Percentiles rank a stretch among this genome's conserved stretches.
These are phyloP conservation scores for Isabelozyma gotoi DNA, from an alignment of 805 yeast species.

Conservation along the genomic window DNA sequence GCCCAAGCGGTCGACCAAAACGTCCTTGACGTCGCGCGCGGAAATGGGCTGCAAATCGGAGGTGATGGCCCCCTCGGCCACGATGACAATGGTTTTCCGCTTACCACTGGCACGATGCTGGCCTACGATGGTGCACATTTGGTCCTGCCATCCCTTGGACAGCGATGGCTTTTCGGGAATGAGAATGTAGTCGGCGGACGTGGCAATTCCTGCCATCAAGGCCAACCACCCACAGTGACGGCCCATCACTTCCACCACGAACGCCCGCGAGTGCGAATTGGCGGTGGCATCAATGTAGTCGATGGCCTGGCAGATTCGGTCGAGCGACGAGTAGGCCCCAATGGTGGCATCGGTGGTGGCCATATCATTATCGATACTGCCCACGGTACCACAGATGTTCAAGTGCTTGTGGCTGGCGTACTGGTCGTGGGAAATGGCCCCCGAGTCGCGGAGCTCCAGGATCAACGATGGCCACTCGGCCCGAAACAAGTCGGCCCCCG, in stretches of 20 bases:
- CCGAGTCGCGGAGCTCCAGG: conserved; percentile 60
- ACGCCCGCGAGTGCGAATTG: conserved; percentile 93
- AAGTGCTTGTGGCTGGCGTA: conserved; percentile 64
- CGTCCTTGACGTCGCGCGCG: conserved; percentile 77
- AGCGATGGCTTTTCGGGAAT: conserved; percentile 93
- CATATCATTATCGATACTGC: conserved; percentile 98
- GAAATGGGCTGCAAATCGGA: conserved; percentile 77
- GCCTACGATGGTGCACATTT: conserved; percentile 69
- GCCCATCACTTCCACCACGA: conserved; percentile 98
- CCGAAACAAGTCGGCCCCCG: conserved; percentile 96
- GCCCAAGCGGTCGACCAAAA: conserved; percentile 71
- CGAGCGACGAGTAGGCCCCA: conserved; percentile 93
- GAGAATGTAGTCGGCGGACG: conserved; percentile 92
- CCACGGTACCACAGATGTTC: conserved; percentile 91
- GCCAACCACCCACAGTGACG: conserved; percentile 99
- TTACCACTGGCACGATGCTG: conserved; percentile 86
- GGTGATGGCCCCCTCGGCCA: conserved; percentile 97
- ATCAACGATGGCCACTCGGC: conserved; percentile 91
- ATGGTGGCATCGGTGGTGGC: conserved; percentile 94
- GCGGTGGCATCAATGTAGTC: conserved; percentile 99
- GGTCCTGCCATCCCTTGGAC: conserved; percentile 73
- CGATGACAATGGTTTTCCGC: conserved; percentile 93
- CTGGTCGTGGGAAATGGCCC: conserved; percentile 57
- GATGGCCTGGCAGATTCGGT: conserved; percentile 88
- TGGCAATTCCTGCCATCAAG: conserved; percentile 94